These are phyloP conservation scores for Odonthalia washingtoniensis DNA, from an alignment of 31 red algal species.

Conservation along the genomic window DNA sequence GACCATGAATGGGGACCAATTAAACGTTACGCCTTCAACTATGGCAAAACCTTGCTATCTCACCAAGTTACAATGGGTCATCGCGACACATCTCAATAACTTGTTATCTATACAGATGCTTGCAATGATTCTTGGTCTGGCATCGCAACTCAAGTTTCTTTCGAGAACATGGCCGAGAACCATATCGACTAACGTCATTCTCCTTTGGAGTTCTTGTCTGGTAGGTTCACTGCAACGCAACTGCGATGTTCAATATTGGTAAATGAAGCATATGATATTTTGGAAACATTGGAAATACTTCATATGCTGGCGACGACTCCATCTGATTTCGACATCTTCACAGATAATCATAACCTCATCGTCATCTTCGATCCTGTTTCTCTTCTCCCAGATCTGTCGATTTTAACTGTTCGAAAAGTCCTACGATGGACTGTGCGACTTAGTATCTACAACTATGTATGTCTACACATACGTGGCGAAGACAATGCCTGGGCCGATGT, in stretches of 20 bases:
- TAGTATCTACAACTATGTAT: neutral
- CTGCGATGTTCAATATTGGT: constrained; percentile 4
- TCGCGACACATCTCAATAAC: neutral
- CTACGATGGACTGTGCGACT: constrained; percentile 42
- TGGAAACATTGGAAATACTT: neutral
- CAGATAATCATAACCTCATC: constrained; percentile 40
- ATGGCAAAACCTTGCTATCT: neutral
- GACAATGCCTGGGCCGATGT: constrained; percentile 22
- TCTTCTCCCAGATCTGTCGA: neutral
- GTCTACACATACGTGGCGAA: constrained; percentile 10
- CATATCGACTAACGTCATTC: neutral
- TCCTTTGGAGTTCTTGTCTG: constrained; percentile 19
- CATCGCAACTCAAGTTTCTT: constrained; percentile 13
- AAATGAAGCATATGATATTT: constrained; percentile 29
- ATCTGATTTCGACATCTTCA: neutral
- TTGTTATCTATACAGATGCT: constrained; percentile 30
- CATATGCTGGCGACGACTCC: neutral
- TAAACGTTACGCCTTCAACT: neutral
- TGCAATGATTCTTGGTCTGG: constrained; percentile 23
- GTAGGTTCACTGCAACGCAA: constrained; percentile 10
- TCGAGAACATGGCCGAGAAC: neutral
- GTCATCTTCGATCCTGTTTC: constrained; percentile 20
- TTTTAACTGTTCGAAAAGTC: neutral
- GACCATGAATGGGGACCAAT: neutral
- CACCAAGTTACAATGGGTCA: neutral